Percentiles rank a stretch among this genome's conserved stretches.
These are phyloP conservation scores for Pestalotiopsis sp. DNA, from an alignment of 2,329 filamentous ascomycete genomes.

Conservation along the genomic window DNA sequence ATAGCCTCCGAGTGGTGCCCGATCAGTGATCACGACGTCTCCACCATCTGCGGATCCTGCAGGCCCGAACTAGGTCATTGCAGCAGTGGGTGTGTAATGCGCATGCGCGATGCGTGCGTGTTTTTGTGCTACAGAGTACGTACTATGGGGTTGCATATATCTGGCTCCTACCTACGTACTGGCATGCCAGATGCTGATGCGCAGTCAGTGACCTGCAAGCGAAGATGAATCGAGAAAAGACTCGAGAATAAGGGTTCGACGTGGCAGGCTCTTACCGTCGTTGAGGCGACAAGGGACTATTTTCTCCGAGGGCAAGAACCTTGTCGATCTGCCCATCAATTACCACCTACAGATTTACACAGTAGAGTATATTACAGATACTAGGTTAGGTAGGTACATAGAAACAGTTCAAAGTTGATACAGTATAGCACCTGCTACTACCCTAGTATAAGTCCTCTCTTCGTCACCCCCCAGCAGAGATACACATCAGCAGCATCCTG, in stretches of 20 bases:
- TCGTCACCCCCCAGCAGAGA: too few relatives aligned
- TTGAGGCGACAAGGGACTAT: neutral
- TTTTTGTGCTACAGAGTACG: neutral
- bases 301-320: too few relatives aligned
- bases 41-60: conserved; percentile 9
- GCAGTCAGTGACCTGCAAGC: conserved; percentile 4
- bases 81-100: neutral
- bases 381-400: too few relatives aligned
- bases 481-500: too few relatives aligned
- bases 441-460: too few relatives aligned
- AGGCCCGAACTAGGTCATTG: neutral
- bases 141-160: neutral
- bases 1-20: conserved; percentile 1
- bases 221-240: conserved; percentile 10
- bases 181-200: neutral
- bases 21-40: conserved; percentile 6
- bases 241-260: conserved; percentile 27
- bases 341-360: too few relatives aligned
- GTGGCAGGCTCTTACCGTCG: conserved; percentile 28
- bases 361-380: too few relatives aligned
- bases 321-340: too few relatives aligned
- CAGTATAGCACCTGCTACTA: too few relatives aligned
- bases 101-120: too few relatives aligned
- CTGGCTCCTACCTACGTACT: neutral
- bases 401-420: too few relatives aligned